Evolutionary conservation across 2,329 filamentous ascomycete species (phyloP).

Genomic region (Aspergillus piperis): DNA sequence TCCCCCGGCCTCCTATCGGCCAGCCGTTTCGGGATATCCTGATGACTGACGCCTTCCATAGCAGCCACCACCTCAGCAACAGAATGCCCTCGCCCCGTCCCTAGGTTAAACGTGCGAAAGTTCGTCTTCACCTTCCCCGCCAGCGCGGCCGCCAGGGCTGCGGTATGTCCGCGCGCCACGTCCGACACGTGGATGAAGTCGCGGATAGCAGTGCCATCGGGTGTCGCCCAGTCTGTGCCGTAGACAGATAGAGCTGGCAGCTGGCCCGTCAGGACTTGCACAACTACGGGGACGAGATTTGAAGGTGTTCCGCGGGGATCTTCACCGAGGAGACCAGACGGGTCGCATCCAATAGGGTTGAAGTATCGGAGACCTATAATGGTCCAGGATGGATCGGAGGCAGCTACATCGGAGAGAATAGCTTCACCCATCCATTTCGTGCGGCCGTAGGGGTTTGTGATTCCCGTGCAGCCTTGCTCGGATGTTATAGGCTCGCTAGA

Average conservation of each 20-base stretch:
- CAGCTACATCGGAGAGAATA: slow-evolving; percentile 62
- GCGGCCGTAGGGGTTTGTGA: slow-evolving; percentile 66
- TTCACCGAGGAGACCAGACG: slow-evolving; percentile 65
- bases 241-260: slow-evolving; percentile 58
- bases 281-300: slow-evolving; percentile 65
- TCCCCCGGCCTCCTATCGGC: slow-evolving; percentile 37
- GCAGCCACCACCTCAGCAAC: slow-evolving; percentile 36
- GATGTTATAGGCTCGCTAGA: slow-evolving; percentile 43
- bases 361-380: slow-evolving; percentile 66
- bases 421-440: slow-evolving; percentile 69
- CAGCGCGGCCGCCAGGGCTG: slow-evolving; percentile 51
- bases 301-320: slow-evolving; percentile 62
- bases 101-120: slow-evolving; percentile 42
- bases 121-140: slow-evolving; percentile 35
- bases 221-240: slow-evolving; percentile 64
- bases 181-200: slow-evolving; percentile 69
- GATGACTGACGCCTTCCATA: slow-evolving; percentile 34
- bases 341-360: slow-evolving; percentile 66
- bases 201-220: slow-evolving; percentile 64
- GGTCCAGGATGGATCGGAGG: slow-evolving; percentile 61
- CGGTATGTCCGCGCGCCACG: slow-evolving; percentile 62
- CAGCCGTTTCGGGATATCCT: slow-evolving; percentile 27
- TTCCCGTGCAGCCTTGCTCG: slow-evolving; percentile 54
- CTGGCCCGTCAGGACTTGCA: slow-evolving; percentile 59
- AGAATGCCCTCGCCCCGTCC: slow-evolving; percentile 38